Evolutionary conservation across 2,329 filamentous ascomycete genomes (phyloP).

Genomic region (Alternaria sp.): DNA sequence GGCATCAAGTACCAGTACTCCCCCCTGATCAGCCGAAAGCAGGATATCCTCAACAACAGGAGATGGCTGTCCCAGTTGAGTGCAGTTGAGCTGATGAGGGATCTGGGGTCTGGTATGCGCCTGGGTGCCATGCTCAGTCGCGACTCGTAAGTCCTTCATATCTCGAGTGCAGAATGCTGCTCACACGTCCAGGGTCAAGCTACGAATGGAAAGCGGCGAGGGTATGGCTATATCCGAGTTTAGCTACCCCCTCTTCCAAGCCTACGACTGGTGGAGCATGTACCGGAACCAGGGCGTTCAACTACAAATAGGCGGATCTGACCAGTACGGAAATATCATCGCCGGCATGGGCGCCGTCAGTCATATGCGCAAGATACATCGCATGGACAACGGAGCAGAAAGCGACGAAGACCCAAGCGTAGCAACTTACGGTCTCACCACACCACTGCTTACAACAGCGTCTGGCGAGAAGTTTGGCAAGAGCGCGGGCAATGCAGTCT

Average conservation of each 20-base stretch:
- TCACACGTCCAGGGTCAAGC: constrained; percentile 68
- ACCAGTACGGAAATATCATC: constrained; percentile 96
- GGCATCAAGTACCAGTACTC: constrained; percentile 70
- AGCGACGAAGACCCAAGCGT: constrained; percentile 45
- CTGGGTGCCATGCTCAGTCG: constrained; percentile 86
- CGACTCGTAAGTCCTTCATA: constrained; percentile 72
- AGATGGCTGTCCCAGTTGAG: constrained; percentile 78
- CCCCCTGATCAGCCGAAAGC: constrained; percentile 69
- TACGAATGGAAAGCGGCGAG: constrained; percentile 80
- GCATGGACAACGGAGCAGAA: constrained; percentile 13
- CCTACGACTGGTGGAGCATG: constrained; percentile 95
- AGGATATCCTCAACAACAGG: constrained; percentile 79
- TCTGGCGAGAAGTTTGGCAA: constrained; percentile 94
- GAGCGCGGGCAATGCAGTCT: constrained; percentile 90
- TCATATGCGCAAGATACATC: constrained; percentile 63
- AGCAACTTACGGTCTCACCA: constrained; percentile 82
- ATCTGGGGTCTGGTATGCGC: constrained; percentile 75
- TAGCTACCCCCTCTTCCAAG: constrained; percentile 89
- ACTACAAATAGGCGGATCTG: constrained; percentile 91
- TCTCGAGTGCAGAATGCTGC: not conserved
- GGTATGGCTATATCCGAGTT: constrained; percentile 97
- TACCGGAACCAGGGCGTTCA: constrained; percentile 72
- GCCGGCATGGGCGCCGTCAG: constrained; percentile 87
- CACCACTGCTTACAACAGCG: constrained; percentile 84
- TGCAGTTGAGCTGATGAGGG: constrained; percentile 75